Evolutionary conservation across 495 filamentous ascomycete species (phyloP).

Genomic region (Achaetomiella virescens): DNA sequence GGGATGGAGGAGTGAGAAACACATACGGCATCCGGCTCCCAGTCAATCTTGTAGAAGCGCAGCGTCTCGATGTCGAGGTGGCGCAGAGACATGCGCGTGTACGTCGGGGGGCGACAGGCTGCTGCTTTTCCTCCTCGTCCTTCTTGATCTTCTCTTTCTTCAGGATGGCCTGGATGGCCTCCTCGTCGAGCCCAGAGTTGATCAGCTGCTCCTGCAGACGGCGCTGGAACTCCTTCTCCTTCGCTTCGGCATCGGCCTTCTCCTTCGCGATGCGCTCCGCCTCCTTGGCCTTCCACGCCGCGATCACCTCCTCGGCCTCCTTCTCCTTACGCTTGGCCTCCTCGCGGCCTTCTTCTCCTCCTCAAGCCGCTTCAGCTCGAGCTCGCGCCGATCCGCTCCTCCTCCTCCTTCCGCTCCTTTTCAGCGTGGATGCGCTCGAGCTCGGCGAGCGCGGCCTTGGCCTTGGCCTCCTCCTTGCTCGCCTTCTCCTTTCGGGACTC

Average conservation of each 20-base stretch:
- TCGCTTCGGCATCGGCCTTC: slow-evolving; percentile 39
- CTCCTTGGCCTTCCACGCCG: slow-evolving; percentile 51
- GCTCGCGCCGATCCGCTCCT: slow-evolving; percentile 44
- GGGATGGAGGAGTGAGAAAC: background rate
- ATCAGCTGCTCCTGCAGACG: slow-evolving; percentile 45
- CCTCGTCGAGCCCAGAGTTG: slow-evolving; percentile 45
- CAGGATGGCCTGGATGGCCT: slow-evolving; percentile 46
- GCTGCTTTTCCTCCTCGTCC: slow-evolving; percentile 21
- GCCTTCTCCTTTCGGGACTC: slow-evolving; percentile 43
- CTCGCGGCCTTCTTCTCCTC: slow-evolving; percentile 45
- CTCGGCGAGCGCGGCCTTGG: slow-evolving; percentile 42
- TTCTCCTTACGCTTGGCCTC: slow-evolving; percentile 42
- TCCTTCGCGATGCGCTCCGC: slow-evolving; percentile 43
- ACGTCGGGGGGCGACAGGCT: slow-evolving; percentile 44
- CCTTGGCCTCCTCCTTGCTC: slow-evolving; percentile 37
- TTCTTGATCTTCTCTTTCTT: slow-evolving; percentile 45
- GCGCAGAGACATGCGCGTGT: slow-evolving; percentile 51
- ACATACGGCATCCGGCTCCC: slow-evolving; percentile 46
- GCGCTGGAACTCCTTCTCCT: slow-evolving; percentile 46
- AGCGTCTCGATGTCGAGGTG: slow-evolving; percentile 54
- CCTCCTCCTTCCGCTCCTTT: slow-evolving; percentile 41
- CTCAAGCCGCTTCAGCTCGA: slow-evolving; percentile 52
- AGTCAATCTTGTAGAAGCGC: slow-evolving; percentile 44
- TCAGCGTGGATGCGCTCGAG: slow-evolving; percentile 37
- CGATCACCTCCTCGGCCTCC: slow-evolving; percentile 51